phyloP scores from a whole-genome alignment of 2,329 filamentous ascomycete genomes.

The Amauroascus niger region DNA sequence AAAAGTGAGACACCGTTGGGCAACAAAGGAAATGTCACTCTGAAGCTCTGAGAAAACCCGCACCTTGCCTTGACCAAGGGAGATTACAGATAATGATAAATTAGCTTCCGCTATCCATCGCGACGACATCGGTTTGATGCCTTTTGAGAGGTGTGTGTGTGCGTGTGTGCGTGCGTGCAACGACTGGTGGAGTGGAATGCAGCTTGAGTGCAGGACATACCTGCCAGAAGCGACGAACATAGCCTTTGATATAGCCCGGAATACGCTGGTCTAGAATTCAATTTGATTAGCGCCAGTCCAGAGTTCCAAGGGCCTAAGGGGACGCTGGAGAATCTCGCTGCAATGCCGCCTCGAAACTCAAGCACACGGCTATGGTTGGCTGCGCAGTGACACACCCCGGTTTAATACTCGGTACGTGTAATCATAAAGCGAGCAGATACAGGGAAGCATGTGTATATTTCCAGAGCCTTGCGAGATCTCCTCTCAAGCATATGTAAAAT shows the following conservation, averaged over 20 bases:
- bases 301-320: background rate
- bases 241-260: constrained; percentile 84
- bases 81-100: constrained; percentile 7
- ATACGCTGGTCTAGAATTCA: constrained; percentile 60
- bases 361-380: background rate
- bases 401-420: background rate
- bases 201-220: constrained; percentile 44
- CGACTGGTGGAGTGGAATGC: background rate
- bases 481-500: background rate
- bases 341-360: background rate
- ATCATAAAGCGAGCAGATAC: background rate
- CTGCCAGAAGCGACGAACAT: constrained; percentile 96
- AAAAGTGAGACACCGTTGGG: background rate
- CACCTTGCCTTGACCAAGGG: constrained; percentile 19
- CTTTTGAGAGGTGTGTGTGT: too few species aligned
- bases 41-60: background rate
- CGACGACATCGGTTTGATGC: background rate
- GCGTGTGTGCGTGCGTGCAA: too few species aligned
- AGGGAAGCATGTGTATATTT: background rate
- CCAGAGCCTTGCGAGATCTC: background rate
- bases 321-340: background rate
- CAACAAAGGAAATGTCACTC: background rate
- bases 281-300: background rate
- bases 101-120: background rate
- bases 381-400: background rate